These are phyloP conservation scores for Oxalis stricta DNA, from an alignment of 441 rosid species.

Conservation along the genomic window DNA sequence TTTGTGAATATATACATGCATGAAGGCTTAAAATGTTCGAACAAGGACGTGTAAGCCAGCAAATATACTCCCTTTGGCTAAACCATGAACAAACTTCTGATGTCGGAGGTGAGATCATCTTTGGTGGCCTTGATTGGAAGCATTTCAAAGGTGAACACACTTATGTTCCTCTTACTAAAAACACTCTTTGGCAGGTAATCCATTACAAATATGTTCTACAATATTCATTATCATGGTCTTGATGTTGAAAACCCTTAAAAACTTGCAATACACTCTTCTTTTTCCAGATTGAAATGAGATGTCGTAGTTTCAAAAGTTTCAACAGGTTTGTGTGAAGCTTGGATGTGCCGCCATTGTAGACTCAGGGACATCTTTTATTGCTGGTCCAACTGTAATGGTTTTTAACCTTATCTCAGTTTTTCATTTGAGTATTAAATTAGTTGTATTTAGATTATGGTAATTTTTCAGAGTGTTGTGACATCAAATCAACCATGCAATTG, in stretches of 20 bases:
- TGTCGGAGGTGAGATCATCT: slow-evolving; percentile 44
- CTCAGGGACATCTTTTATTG: slow-evolving; percentile 40
- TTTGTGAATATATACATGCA: not conserved
- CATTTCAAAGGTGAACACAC: slow-evolving; percentile 46
- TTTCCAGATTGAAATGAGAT: slow-evolving; percentile 38
- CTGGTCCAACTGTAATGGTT: slow-evolving; percentile 53
- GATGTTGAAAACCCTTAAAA: not conserved
- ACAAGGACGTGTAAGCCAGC: slow-evolving; percentile 36
- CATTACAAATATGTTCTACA: not conserved
- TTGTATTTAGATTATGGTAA: not conserved
- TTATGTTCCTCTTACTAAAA: slow-evolving; percentile 28
- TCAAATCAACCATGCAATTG: slow-evolving; percentile 49
- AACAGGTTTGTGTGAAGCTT: slow-evolving; percentile 31
- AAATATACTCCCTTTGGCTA: slow-evolving; percentile 44
- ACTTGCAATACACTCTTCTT: slow-evolving; percentile 3
- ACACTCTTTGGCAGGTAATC: slow-evolving; percentile 62
- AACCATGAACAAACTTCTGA: slow-evolving; percentile 26
- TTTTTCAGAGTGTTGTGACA: slow-evolving; percentile 32
- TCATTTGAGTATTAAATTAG: not conserved
- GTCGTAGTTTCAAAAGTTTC: slow-evolving; percentile 12
- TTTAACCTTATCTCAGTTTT: not conserved
- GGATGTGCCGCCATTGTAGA: slow-evolving; percentile 49
- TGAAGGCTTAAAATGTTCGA: slow-evolving; percentile 41
- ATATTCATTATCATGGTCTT: not conserved
- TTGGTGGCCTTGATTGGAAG: slow-evolving; percentile 58